A percentile compares a stretch with the other conserved stretches of the same genome.
Evolutionary conservation across 1,284 basidiomycete genomes (phyloP).

Genomic region (Cryptococcus sp.): DNA sequence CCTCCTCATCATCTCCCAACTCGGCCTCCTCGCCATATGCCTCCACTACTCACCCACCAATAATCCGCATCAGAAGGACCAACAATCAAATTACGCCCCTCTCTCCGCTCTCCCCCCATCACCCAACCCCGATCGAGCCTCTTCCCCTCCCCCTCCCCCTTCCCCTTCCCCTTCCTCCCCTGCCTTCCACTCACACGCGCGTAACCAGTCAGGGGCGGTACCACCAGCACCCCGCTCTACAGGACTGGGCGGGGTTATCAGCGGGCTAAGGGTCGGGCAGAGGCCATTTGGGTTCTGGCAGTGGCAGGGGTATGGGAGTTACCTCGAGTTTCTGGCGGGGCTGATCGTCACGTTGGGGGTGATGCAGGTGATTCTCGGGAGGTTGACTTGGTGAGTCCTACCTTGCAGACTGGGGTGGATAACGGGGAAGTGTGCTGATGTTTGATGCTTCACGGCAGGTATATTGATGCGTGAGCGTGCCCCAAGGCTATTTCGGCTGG

Average conservation of each 20-base stretch:
- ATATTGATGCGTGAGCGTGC: slow-evolving; percentile 41
- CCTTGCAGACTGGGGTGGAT: not conserved
- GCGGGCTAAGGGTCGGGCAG: slow-evolving; percentile 1
- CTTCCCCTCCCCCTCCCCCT: not conserved
- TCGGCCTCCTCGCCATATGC: slow-evolving; percentile 54
- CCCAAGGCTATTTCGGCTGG: not conserved
- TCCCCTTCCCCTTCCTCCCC: slow-evolving; percentile 5
- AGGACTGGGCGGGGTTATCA: slow-evolving; percentile 7
- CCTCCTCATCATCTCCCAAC: slow-evolving; percentile 53
- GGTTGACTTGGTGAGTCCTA: slow-evolving; percentile 39
- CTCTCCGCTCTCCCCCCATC: slow-evolving; percentile 23
- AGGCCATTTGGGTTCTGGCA: slow-evolving; percentile 53
- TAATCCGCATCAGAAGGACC: too few relatives aligned
- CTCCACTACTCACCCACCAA: slow-evolving; percentile 47
- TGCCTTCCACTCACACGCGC: not conserved
- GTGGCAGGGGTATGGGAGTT: slow-evolving; percentile 50
- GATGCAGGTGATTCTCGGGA: slow-evolving; percentile 39
- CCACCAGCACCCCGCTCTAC: not conserved
- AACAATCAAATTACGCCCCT: slow-evolving; percentile 21
- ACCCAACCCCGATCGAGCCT: not conserved
- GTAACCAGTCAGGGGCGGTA: too few relatives aligned
- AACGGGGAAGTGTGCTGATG: not conserved
- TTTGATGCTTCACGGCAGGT: slow-evolving; percentile 24
- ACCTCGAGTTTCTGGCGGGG: slow-evolving; percentile 53
- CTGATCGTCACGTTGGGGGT: slow-evolving; percentile 49